Base-by-base conservation (phyloP, 192 early-diverging fungal genomes). In the Anaeromyces robustus region DNA sequence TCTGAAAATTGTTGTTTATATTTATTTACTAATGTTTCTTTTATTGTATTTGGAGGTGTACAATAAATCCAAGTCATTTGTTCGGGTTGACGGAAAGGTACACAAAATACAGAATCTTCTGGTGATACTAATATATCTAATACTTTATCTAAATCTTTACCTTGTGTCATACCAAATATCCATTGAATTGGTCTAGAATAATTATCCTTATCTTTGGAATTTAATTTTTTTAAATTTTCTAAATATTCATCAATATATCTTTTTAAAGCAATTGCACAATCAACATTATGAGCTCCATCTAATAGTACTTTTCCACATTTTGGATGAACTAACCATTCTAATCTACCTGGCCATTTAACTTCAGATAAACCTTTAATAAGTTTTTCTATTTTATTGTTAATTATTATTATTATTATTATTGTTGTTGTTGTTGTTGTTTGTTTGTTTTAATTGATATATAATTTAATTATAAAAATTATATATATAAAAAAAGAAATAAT, bases 251-350 rank as follows among this genome's bases (percentile, higher is more conserved):
- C 89, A 12, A 96, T 84, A 85, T 92, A 96, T 2, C 83, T 86
- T 16, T 90, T 82, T 30, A 98, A 85, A 29, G 85, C 91, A n/a
- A 80, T 78, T 0, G 92, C 92, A 0, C 94, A 95, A 12, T 89
- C 89, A 59, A 87, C 86, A 84, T 98, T 98, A 84, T 98, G 97
- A 6, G 96, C 95, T 18, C 97, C 97, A 82, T 98, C 96, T 0
- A 94, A 87, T 13, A 96, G 86, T n/a, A 98, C 80, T 83, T 83
- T 82, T 17, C 81, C 83, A 31, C 79, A 78, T 29, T 92, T 82
- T 29, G 26, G 1, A 29, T 78, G 43, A n/a, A 29, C 29, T 26
- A 30, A 0, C 90, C 90, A 93, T 77, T 96, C 93, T 79, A 98
- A 81, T 7, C 96, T 88, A 18, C 96, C 96, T 0, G 94, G 94